phyloP scores from a whole-genome alignment of 1,139 yeast genomes.

The Arxiozyma slooffiae region DNA sequence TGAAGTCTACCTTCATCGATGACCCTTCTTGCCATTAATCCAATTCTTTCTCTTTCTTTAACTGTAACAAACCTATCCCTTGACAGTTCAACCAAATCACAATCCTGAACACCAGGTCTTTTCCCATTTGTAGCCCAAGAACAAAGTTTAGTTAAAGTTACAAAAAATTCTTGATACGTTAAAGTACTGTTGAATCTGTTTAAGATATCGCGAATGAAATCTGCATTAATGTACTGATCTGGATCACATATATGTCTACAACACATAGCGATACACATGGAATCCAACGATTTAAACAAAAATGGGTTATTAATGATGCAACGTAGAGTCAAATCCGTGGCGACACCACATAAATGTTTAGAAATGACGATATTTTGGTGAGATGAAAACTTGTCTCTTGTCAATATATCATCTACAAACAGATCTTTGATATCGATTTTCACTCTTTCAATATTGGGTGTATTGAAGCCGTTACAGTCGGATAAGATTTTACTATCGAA shows the following conservation, averaged over 20 bases:
- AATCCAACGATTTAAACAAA: constrained; percentile 32
- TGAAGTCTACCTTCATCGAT: constrained; percentile 51
- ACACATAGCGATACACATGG: constrained; percentile 82
- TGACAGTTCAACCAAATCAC: constrained; percentile 23
- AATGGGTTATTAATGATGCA: constrained; percentile 44
- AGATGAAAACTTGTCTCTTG: neutral
- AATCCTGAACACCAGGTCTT: constrained; percentile 33
- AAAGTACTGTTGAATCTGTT: constrained; percentile 16
- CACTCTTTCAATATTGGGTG: constrained; percentile 8
- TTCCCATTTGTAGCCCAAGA: constrained; percentile 84
- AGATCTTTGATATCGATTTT: constrained; percentile 77
- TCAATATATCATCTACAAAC: constrained; percentile 40
- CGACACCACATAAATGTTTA: constrained; percentile 88
- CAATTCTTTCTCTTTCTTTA: constrained; percentile 46
- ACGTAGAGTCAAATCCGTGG: constrained; percentile 74
- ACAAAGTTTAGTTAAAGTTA: constrained; percentile 50
- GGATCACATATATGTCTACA: constrained; percentile 77
- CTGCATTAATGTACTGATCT: constrained; percentile 42
- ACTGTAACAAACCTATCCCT: constrained; percentile 14
- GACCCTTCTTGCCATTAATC: constrained; percentile 57
- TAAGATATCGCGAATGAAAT: constrained; percentile 34
- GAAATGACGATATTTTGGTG: constrained; percentile 49
- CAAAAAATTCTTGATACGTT: constrained; percentile 33
- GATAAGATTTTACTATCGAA: constrained; percentile 57
- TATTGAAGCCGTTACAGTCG: constrained; percentile 33